Conservation (phyloP, 345 rosid genomes). For the Bruguiera sexangula region DNA sequence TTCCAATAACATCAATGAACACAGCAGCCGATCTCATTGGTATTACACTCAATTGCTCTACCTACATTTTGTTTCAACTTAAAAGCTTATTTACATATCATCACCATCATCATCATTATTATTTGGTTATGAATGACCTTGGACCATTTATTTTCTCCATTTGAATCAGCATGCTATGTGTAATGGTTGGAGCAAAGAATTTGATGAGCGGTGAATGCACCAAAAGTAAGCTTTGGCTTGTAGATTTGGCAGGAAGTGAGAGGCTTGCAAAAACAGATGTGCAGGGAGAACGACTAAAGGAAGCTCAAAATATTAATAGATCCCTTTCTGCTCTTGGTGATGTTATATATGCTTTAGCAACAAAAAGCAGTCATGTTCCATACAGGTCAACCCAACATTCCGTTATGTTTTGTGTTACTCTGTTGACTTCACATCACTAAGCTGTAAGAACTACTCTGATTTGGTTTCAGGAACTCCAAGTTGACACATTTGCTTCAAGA, state of each 20-base stretch:
- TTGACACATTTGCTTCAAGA: conserved; percentile 94
- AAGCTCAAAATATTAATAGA: conserved; percentile 90
- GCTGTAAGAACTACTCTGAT: conserved; percentile 13
- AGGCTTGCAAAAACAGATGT: conserved; percentile 88
- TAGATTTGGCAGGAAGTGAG: conserved; percentile 97
- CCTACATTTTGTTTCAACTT: conserved; percentile 1
- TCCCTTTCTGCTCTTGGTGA: conserved; percentile 98
- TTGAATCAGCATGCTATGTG: conserved; percentile 78
- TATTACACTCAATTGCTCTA: conserved; percentile 23
- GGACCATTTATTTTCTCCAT: neutral
- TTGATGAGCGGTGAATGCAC: conserved; percentile 80
- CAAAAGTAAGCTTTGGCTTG: conserved; percentile 98
- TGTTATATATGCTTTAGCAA: conserved; percentile 82
- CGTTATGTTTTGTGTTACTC: neutral
- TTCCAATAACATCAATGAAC: conserved; percentile 93
- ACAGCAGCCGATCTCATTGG: conserved; percentile 99
- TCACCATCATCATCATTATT: too few species aligned
- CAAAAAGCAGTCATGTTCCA: conserved; percentile 85
- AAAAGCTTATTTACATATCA: neutral
- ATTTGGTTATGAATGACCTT: neutral
- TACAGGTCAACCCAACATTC: conserved; percentile 49
- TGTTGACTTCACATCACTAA: neutral
- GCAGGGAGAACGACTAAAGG: conserved; percentile 91
- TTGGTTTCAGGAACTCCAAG: conserved; percentile 80
- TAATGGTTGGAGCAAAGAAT: conserved; percentile 83